A percentile compares a stretch with the other conserved stretches of the same genome.
phyloP scores from a whole-genome alignment of 345 rosid genomes.

The Populus alba region DNA sequence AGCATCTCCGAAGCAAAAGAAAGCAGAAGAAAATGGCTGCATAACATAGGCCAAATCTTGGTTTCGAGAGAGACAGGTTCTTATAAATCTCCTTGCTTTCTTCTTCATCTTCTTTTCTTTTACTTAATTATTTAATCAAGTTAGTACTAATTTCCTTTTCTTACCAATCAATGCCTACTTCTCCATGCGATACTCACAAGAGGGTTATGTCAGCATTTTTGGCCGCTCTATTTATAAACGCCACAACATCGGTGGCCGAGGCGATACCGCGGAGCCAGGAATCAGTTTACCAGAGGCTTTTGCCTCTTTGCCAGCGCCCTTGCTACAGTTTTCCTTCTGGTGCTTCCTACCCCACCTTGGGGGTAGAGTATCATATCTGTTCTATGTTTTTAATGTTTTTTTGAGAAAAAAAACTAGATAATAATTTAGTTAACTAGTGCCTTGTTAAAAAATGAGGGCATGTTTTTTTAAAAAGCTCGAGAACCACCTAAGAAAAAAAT shows the following conservation, averaged over 20 bases:
- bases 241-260: not conserved
- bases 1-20: no score
- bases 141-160: no score
- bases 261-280: not conserved
- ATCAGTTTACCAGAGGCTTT: not conserved
- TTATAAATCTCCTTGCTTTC: no score
- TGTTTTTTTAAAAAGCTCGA: no score
- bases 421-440: not conserved
- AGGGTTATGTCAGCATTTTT: not conserved
- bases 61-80: no score
- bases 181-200: slow-evolving; percentile 2
- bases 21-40: no score
- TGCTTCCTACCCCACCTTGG: not conserved
- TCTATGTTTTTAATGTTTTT: not conserved
- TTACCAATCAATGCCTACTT: not conserved
- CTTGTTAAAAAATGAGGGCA: no score
- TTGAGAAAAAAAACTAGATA: not conserved
- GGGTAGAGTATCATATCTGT: not conserved
- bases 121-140: no score
- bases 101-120: no score
- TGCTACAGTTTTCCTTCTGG: not conserved
- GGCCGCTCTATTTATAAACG: not conserved
- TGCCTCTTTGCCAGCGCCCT: not conserved
- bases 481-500: no score
- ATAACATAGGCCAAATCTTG: no score